Percentiles rank a stretch among this genome's conserved stretches.
Conservation (phyloP, 2,329 filamentous ascomycete species). For the Plectosphaerella cucumerina region DNA sequence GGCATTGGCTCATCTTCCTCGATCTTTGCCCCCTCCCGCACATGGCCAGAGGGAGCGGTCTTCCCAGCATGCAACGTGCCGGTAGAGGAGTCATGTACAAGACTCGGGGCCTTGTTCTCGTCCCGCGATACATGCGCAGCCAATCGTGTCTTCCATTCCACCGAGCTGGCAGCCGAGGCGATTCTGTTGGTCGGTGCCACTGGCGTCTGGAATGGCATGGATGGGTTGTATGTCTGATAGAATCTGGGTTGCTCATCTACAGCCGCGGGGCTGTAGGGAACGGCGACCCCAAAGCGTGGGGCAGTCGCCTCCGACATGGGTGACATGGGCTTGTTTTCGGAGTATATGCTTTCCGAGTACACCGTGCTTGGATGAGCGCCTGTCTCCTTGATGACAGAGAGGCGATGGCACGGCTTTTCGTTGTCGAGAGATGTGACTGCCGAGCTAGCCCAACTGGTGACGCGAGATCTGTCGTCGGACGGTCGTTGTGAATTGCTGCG, state of each 20-base stretch:
- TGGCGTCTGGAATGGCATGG: constrained; percentile 11
- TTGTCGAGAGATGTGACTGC: constrained; percentile 51
- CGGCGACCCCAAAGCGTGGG: neutral
- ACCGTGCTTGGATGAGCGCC: constrained; percentile 18
- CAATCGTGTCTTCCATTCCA: constrained; percentile 53
- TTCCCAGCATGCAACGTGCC: neutral
- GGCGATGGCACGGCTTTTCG: constrained; percentile 39
- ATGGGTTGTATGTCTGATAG: neutral
- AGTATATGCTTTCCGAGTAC: constrained; percentile 49
- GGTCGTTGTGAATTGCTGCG: constrained; percentile 30
- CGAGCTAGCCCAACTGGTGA: constrained; percentile 70
- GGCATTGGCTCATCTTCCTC: constrained; percentile 27
- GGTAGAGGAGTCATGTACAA: neutral
- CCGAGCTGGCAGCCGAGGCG: constrained; percentile 38
- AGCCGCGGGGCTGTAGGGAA: neutral
- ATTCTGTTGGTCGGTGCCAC: constrained; percentile 28
- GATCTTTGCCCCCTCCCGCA: constrained; percentile 48
- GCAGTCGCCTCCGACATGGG: neutral
- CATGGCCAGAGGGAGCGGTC: constrained; percentile 27
- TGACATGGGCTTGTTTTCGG: constrained; percentile 17
- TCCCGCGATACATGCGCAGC: constrained; percentile 46
- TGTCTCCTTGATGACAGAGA: constrained; percentile 62
- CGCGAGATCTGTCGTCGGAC: constrained; percentile 54
- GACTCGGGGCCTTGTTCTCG: constrained; percentile 20
- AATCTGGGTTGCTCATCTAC: constrained; percentile 2